These are phyloP conservation scores for Malassezia yamatoensis DNA, from an alignment of 1,284 basidiomycete species.

Conservation along the genomic window DNA sequence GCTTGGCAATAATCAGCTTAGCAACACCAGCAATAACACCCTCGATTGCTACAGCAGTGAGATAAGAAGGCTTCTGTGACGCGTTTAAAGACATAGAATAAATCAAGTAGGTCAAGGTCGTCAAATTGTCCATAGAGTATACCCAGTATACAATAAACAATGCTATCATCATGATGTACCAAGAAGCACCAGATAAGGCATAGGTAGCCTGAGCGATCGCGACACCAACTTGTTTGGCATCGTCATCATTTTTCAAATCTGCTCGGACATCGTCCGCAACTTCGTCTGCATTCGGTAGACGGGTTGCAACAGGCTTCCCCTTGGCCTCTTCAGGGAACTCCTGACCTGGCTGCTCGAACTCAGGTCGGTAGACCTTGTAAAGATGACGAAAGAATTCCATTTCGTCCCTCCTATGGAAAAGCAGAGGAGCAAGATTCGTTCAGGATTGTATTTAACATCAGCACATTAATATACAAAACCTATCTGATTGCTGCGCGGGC, in stretches of 20 bases:
- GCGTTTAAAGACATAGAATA: not conserved
- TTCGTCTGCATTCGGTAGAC: not conserved
- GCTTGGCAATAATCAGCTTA: constrained; percentile 45
- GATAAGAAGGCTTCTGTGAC: not conserved
- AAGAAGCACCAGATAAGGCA: constrained; percentile 5
- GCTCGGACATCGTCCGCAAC: not conserved
- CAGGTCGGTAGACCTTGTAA: constrained; percentile 15
- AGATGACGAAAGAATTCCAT: constrained; percentile 8
- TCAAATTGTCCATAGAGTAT: constrained; percentile 11
- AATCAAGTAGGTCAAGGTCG: not conserved
- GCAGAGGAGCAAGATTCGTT: too few species aligned
- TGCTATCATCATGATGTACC: constrained; percentile 6
- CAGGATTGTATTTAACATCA: too few species aligned
- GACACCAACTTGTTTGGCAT: constrained; percentile 16
- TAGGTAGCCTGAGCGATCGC: constrained; percentile 15
- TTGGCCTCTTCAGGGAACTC: not conserved
- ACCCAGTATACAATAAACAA: constrained; percentile 10
- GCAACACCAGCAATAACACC: constrained; percentile 42
- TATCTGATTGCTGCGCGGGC: too few species aligned
- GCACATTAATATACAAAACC: too few species aligned
- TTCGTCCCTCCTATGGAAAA: not conserved
- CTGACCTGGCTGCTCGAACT: not conserved
- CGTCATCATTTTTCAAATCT: constrained; percentile 4
- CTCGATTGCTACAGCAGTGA: constrained; percentile 19
- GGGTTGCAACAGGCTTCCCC: not conserved